Base-by-base conservation (phyloP, 139 green algal species). In the Coelastrella sp. region DNA sequence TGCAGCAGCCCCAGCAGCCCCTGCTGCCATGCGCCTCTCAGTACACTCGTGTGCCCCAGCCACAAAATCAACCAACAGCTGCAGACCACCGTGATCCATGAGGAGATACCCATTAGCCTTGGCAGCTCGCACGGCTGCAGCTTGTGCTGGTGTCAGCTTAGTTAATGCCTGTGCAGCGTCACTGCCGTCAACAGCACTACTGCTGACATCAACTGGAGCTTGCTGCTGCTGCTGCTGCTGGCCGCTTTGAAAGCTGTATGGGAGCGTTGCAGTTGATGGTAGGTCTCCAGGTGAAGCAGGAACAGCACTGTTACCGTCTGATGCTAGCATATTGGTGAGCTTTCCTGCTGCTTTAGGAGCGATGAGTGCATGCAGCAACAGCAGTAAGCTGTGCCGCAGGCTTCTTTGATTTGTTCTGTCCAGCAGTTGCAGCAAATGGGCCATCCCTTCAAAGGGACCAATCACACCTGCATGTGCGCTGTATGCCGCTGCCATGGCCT, bases 401-500 rank as follows among this genome's bases (percentile, higher is more conserved):
- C 87, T 73, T 7, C 88, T 78, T 9, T 87, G 85, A 17, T 76
- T 75, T 0, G 92, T 98, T 25, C 74, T 43, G 66, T 99, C 96
- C 66, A 96, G 32, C 50, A 98, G 83, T 5, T 77, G 53, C 19
- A 93, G 80, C 30, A 96, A 66, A 83, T 98, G 95, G 0, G 82
- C 38, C 0, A 97, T 86, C 35, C 94, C 95, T 7, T 97, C 92
- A 81, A 97, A 96, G 0, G 95, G 88, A 0, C 96, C 94, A 6
- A 94, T 85, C 2, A 51, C 32, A 27, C 83, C 89, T 63, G 86
- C 80, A 51, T 89, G 82, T 4, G 79, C 87, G 27, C 79, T 74
- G 88, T 98, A 98, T 2, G 95, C 90, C 0, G 92, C 92, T 0
- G 95, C 90, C 95, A 99, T 98, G 15, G 96, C 96, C 2, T 92